Evolutionary conservation across 768 basidiomycete species (phyloP), one percentile per base, ranked within the genome.

Genomic region (Boletus reticuloceps): DNA sequence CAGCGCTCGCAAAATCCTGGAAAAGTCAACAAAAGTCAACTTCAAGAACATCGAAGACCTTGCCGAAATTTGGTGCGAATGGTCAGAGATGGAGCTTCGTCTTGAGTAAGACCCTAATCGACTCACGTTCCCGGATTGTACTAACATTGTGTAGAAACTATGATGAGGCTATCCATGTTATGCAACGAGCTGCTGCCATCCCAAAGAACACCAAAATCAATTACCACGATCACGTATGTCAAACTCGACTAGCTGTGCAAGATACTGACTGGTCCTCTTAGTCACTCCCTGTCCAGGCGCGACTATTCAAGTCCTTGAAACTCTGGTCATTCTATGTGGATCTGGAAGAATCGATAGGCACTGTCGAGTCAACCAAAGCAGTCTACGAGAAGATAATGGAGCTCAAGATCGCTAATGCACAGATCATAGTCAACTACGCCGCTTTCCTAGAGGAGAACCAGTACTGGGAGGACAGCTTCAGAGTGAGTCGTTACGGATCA

Each of bases 261-360:
- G 19, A 25, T 55, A 36, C 59, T 69, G 51, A 67, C 56, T 25
- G 37, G 27, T 53, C 25, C 16, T 39, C 51, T 40, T 60, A 97
- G 93, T 75, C 87, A 3, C 78, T 98, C 22, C 78, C 94, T 17
- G 89, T 88, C 1, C 97, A 98, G 77, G 77, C 83, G 5, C 86
- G 97, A 22, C 75, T 99, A 43, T 98, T 99, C 83, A 99, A 99
- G 68, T 97, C 94, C 0, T 76, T 99, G 54, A 99, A 99, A 70
- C 81, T 99, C 1, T 99, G 97, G 97, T 97, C 95, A 0, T 98
- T 97, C 77, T 98, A 96, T 67, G 89, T 96, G 62, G 97, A 99
- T 66, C 80, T 98, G 17, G 95, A 98, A 70, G 97, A 99, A 69
- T 95, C 94, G 1, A 92, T 98, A 64, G 95, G 96, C 1, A 86